phyloP scores from a whole-genome alignment of 148 eudicot genomes.

The Cornus suecica region DNA sequence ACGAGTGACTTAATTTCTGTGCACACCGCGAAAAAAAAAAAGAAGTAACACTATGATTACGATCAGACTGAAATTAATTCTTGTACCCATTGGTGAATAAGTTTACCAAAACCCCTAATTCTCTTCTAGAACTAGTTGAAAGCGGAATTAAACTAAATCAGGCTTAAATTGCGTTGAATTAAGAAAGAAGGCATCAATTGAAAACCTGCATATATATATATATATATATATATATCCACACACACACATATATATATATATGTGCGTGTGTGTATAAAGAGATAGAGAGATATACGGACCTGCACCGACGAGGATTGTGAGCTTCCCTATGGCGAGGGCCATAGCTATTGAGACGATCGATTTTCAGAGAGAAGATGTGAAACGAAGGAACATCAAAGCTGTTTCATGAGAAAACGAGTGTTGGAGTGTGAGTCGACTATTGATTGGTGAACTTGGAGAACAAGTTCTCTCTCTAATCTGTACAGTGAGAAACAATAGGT shows the following conservation, averaged over 20 bases:
- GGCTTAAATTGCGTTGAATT: not conserved
- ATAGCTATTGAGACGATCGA: conserved; percentile 25
- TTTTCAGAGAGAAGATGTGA: not conserved
- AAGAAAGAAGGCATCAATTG: not conserved
- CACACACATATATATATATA: not conserved
- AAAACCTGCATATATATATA: not conserved
- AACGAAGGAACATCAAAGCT: not conserved
- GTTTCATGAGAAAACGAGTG: not conserved
- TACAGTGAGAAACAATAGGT: not conserved
- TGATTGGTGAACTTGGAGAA: conserved; percentile 13
- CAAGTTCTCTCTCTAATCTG: not conserved
- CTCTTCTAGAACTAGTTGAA: not conserved
- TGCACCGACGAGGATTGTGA: conserved; percentile 81
- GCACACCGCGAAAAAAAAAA: not conserved
- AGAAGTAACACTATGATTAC: not conserved
- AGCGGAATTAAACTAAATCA: not conserved
- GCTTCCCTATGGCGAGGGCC: conserved; percentile 83
- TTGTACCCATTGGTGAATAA: not conserved
- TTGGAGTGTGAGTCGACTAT: not conserved
- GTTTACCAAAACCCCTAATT: not conserved
- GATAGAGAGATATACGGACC: conserved; percentile 31
- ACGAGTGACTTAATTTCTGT: too few species aligned
- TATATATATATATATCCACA: not conserved
- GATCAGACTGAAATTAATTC: not conserved
- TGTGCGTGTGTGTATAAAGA: not conserved